These are phyloP conservation scores for Ricinus communis DNA, from an alignment of 345 rosid genomes.

Conservation along the genomic window DNA sequence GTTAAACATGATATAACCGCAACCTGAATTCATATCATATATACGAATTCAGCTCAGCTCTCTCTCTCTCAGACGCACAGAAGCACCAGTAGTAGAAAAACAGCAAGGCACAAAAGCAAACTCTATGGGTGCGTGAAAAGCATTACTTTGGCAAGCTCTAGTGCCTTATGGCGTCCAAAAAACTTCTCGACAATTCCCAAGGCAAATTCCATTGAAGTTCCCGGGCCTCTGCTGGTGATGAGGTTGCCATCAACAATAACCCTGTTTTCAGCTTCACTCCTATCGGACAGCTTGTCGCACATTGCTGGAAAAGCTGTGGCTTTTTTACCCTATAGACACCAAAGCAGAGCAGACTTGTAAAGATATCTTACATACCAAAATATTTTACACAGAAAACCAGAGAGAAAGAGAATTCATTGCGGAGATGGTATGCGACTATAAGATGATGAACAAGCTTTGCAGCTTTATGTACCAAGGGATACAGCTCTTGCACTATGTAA, in stretches of 20 bases:
- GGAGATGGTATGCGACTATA: no score
- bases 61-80: not conserved
- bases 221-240: constrained; percentile 88
- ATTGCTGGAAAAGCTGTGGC: constrained; percentile 86
- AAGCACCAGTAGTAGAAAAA: not conserved
- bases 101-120: not conserved
- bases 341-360: not conserved
- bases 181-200: constrained; percentile 79
- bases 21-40: constrained; percentile 12
- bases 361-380: no score
- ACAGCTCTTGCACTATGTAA: no score
- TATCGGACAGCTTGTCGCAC: constrained; percentile 75
- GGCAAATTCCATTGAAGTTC: constrained; percentile 86
- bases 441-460: no score
- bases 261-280: constrained; percentile 68
- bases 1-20: constrained; percentile 1
- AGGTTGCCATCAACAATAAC: constrained; percentile 93
- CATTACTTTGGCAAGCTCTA: constrained; percentile 67
- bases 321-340: constrained; percentile 69
- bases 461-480: no score
- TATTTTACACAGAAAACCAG: no score
- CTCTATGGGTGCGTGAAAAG: constrained; percentile 42
- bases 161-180: constrained; percentile 65
- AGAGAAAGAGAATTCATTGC: no score
- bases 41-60: constrained; percentile 27